These are phyloP conservation scores for Oryza nivara DNA, from an alignment of 176 grass and related monocot genomes.

Conservation along the genomic window DNA sequence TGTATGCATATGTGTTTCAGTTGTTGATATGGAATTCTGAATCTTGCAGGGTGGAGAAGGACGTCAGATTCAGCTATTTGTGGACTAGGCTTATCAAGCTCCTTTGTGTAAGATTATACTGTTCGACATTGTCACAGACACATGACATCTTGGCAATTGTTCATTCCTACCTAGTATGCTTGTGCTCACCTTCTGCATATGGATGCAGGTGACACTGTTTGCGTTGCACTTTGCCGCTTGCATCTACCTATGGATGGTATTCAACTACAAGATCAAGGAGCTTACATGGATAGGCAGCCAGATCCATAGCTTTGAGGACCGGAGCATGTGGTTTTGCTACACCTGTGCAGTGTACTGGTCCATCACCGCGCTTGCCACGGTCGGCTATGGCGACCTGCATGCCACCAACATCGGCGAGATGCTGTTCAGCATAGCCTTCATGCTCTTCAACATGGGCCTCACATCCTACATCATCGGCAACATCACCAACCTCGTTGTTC, in stretches of 20 bases:
- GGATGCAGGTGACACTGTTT: slow-evolving; percentile 53
- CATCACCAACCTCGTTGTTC: slow-evolving; percentile 75
- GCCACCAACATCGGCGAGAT: slow-evolving; percentile 55
- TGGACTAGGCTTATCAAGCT: slow-evolving; percentile 61
- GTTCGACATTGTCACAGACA: not conserved
- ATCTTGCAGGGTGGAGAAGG: slow-evolving; percentile 58
- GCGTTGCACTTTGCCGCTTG: slow-evolving; percentile 56
- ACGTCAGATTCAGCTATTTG: slow-evolving; percentile 60
- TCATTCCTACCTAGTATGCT: too few relatives aligned
- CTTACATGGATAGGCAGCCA: slow-evolving; percentile 61
- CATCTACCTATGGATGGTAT: slow-evolving; percentile 55
- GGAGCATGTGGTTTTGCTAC: slow-evolving; percentile 58
- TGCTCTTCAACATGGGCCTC: slow-evolving; percentile 74
- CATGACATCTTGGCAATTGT: too few relatives aligned
- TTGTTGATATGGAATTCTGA: not conserved
- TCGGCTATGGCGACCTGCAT: slow-evolving; percentile 73
- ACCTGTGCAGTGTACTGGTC: slow-evolving; percentile 63
- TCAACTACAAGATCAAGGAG: slow-evolving; percentile 38
- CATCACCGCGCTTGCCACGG: slow-evolving; percentile 58
- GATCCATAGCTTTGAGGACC: slow-evolving; percentile 15
- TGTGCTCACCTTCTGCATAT: not conserved
- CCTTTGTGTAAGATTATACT: slow-evolving; percentile 35
- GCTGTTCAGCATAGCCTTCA: slow-evolving; percentile 54
- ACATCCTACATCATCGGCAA: slow-evolving; percentile 69
- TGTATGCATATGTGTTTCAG: not conserved